phyloP scores from a whole-genome alignment of 2,329 filamentous ascomycete genomes.

The Arthrobotrys pseudoclavata region DNA sequence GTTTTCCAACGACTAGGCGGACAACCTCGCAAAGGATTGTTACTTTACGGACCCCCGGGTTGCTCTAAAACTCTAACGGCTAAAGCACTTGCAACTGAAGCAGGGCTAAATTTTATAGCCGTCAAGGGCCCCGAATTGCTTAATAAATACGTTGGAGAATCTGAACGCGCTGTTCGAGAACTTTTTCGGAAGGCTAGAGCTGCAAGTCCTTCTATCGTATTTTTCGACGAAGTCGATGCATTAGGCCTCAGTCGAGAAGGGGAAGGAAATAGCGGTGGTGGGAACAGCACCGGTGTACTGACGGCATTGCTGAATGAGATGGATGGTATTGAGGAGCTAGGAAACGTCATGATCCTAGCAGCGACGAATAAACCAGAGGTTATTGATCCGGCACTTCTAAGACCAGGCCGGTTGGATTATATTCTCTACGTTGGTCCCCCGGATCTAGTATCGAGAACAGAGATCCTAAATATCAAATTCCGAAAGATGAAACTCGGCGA shows the following conservation, averaged over 20 bases:
- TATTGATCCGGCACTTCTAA: slow-evolving; percentile 74
- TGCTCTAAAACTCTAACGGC: slow-evolving; percentile 79
- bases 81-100: slow-evolving; percentile 76
- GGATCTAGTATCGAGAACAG: slow-evolving; percentile 71
- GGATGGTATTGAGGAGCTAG: slow-evolving; percentile 77
- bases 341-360: slow-evolving; percentile 75
- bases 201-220: slow-evolving; percentile 77
- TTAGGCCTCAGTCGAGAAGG: slow-evolving; percentile 72
- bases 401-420: slow-evolving; percentile 75
- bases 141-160: slow-evolving; percentile 79
- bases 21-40: slow-evolving; percentile 73
- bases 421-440: slow-evolving; percentile 77
- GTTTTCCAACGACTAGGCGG: slow-evolving; percentile 63
- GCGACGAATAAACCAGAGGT: slow-evolving; percentile 77
- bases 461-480: slow-evolving; percentile 74
- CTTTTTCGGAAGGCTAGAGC: slow-evolving; percentile 76
- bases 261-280: slow-evolving; percentile 60
- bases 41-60: slow-evolving; percentile 77
- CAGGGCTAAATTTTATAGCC: slow-evolving; percentile 76
- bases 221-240: slow-evolving; percentile 79
- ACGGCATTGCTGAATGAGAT: slow-evolving; percentile 78
- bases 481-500: slow-evolving; percentile 69
- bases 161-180: slow-evolving; percentile 75
- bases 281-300: slow-evolving; percentile 71
- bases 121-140: slow-evolving; percentile 78